These are phyloP conservation scores for Floccularia luteovirens DNA, from an alignment of 768 basidiomycete genomes.

Conservation along the genomic window DNA sequence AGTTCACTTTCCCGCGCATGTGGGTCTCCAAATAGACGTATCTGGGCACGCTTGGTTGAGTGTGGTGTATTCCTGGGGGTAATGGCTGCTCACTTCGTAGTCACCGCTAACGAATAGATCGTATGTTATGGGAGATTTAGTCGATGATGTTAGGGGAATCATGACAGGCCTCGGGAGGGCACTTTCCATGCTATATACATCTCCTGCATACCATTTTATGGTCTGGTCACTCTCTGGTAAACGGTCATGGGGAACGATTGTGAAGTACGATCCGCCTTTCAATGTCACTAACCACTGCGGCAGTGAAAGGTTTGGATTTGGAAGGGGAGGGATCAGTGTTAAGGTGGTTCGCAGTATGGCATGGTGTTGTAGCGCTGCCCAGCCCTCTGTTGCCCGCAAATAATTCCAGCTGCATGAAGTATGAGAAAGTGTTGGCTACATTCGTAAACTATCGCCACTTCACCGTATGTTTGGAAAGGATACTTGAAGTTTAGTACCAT, in stretches of 20 bases:
- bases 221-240: constrained; percentile 11
- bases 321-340: constrained; percentile 41
- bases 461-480: constrained; percentile 59
- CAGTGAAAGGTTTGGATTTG: no score
- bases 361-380: constrained; percentile 83
- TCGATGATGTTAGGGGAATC: constrained; percentile 40
- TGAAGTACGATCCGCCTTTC: constrained; percentile 69
- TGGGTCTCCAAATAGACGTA: constrained; percentile 81
- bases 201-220: constrained; percentile 72
- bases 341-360: constrained; percentile 59
- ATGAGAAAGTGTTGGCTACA: constrained; percentile 1
- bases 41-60: constrained; percentile 29
- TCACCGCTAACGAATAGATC: constrained; percentile 72
- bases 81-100: constrained; percentile 53
- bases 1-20: constrained; percentile 23
- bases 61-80: not conserved
- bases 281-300: constrained; percentile 56
- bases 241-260: constrained; percentile 42
- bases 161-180: constrained; percentile 39
- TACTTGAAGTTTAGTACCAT: constrained; percentile 44
- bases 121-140: constrained; percentile 40
- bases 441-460: not conserved
- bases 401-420: constrained; percentile 52
- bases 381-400: constrained; percentile 73
- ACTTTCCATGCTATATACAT: constrained; percentile 68